phyloP scores from a whole-genome alignment of 495 filamentous ascomycete species.

The Viridothelium virens region DNA sequence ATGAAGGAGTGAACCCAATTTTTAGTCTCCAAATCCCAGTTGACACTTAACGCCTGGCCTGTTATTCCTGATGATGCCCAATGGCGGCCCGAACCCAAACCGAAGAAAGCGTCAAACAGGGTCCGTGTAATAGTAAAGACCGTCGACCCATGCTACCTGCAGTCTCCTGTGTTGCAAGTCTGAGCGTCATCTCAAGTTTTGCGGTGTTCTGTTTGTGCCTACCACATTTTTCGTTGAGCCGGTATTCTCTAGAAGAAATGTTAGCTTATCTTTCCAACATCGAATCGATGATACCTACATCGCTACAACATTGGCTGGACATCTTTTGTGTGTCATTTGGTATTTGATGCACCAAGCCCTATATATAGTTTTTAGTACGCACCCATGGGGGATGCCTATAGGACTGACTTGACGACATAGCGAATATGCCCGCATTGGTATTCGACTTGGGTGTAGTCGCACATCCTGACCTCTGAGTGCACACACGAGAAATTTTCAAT shows the following conservation, averaged over 20 bases:
- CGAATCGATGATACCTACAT: constrained; percentile 32
- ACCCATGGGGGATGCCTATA: neutral
- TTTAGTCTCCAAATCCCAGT: neutral
- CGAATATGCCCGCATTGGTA: constrained; percentile 45
- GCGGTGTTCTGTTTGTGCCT: constrained; percentile 5
- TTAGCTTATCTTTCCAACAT: constrained; percentile 11
- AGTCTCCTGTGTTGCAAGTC: constrained; percentile 2
- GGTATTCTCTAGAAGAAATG: constrained; percentile 32
- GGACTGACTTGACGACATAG: constrained; percentile 34
- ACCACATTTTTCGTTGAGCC: constrained; percentile 41
- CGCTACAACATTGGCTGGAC: constrained; percentile 44
- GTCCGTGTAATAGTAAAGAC: neutral
- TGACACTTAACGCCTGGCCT: neutral
- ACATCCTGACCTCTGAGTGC: constrained; percentile 35
- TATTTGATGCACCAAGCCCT: constrained; percentile 47
- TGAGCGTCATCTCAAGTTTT: neutral
- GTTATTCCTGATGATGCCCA: neutral
- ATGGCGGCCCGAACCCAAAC: neutral
- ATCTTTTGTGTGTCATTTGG: constrained; percentile 40
- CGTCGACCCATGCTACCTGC: neutral
- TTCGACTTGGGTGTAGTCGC: constrained; percentile 48
- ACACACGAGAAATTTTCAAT: neutral
- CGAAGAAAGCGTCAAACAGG: neutral
- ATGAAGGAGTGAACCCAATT: constrained; percentile 5
- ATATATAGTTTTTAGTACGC: neutral